phyloP scores from a whole-genome alignment of 441 rosid genomes.

The Iberis amara region DNA sequence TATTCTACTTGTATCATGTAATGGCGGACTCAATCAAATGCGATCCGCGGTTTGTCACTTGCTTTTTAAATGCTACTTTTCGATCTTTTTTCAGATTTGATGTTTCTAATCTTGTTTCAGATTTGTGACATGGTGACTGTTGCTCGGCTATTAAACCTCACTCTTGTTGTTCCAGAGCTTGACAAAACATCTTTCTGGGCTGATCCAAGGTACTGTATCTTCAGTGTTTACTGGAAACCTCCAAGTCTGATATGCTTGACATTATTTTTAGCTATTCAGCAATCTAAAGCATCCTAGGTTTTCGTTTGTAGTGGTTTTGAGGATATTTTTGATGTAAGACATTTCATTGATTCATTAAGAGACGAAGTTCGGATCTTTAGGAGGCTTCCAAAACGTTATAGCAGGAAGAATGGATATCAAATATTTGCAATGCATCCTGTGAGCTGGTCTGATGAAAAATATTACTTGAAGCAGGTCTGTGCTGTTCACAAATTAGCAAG shows the following conservation, averaged over 20 bases:
- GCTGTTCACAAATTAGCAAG: background rate
- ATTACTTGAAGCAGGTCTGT: slow-evolving; percentile 83
- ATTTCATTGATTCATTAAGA: slow-evolving; percentile 88
- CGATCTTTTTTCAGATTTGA: slow-evolving; percentile 4
- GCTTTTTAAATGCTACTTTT: slow-evolving; percentile 16
- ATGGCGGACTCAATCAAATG: slow-evolving; percentile 99
- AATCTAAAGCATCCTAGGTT: slow-evolving; percentile 26
- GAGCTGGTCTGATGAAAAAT: slow-evolving; percentile 94
- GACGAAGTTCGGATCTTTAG: slow-evolving; percentile 80
- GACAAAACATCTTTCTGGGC: slow-evolving; percentile 97
- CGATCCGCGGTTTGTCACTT: slow-evolving; percentile 81
- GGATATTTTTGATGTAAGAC: slow-evolving; percentile 84
- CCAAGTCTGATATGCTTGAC: background rate
- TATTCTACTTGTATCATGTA: slow-evolving; percentile 78
- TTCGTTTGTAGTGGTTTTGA: slow-evolving; percentile 76
- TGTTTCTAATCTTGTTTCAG: slow-evolving; percentile 35
- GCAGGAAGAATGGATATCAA: slow-evolving; percentile 52
- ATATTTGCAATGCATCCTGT: slow-evolving; percentile 79
- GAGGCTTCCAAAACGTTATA: slow-evolving; percentile 77
- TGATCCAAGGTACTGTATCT: slow-evolving; percentile 76
- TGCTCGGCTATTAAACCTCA: slow-evolving; percentile 86
- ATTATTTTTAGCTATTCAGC: slow-evolving; percentile 5
- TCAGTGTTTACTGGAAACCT: slow-evolving; percentile 11
- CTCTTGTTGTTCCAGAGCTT: slow-evolving; percentile 91
- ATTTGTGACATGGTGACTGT: slow-evolving; percentile 95